Conservation (phyloP, 305 asterid genomes). For the Fraxinus albicans region DNA sequence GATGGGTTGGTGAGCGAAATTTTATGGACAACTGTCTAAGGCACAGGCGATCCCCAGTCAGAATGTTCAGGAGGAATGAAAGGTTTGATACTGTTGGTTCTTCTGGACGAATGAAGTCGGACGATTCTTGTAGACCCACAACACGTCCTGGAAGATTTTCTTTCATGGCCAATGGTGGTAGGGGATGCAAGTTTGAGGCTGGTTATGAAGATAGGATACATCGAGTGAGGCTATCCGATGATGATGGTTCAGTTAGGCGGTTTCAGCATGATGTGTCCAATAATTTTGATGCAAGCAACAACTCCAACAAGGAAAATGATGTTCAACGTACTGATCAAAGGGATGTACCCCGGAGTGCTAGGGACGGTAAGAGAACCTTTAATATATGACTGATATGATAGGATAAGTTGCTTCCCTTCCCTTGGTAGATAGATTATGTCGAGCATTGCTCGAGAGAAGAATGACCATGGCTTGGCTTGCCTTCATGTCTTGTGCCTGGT, state of each 20-base stretch:
- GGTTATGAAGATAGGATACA: slow-evolving; percentile 38
- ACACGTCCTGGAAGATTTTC: slow-evolving; percentile 50
- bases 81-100: slow-evolving; percentile 43
- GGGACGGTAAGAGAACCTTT: slow-evolving; percentile 33
- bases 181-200: slow-evolving; percentile 37
- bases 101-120: slow-evolving; percentile 45
- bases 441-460: slow-evolving; percentile 33
- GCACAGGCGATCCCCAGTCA: slow-evolving; percentile 52
- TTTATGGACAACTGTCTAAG: slow-evolving; percentile 42
- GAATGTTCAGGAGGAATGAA: slow-evolving; percentile 38
- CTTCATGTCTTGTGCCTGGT: slow-evolving; percentile 33
- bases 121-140: slow-evolving; percentile 41
- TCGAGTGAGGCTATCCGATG: slow-evolving; percentile 28
- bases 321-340: slow-evolving; percentile 33
- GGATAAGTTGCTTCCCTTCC: background rate
- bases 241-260: slow-evolving; percentile 28
- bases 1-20: slow-evolving; percentile 51
- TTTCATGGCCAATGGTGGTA: slow-evolving; percentile 27
- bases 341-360: slow-evolving; percentile 32
- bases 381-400: slow-evolving; percentile 23
- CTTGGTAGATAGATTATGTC: slow-evolving; percentile 25
- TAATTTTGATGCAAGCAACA: slow-evolving; percentile 31
- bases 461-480: slow-evolving; percentile 19
- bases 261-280: slow-evolving; percentile 27
- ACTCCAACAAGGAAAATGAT: slow-evolving; percentile 32